A percentile compares a stretch with the other conserved stretches of the same genome.
phyloP scores from a whole-genome alignment of 805 yeast genomes.

The Metschnikowia bowlesiae region DNA sequence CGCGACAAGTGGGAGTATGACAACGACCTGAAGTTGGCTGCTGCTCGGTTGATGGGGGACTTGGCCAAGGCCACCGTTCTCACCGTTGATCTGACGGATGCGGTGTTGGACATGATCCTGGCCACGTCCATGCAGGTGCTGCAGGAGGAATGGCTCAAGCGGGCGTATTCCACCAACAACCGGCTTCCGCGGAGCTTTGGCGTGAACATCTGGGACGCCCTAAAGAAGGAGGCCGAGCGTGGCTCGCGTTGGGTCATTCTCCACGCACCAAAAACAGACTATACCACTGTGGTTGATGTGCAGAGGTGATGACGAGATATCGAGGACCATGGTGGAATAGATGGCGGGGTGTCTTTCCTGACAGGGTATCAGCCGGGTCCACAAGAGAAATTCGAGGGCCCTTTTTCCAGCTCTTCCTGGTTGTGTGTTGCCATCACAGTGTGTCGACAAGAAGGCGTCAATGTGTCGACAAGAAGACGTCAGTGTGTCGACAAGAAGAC shows the following conservation, averaged over 20 bases:
- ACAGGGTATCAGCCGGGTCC: no score
- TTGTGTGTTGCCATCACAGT: no score
- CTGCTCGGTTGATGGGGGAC: conserved; percentile 48
- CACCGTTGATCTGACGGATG: conserved; percentile 77
- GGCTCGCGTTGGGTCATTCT: conserved; percentile 74
- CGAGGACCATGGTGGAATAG: not conserved
- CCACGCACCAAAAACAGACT: conserved; percentile 73
- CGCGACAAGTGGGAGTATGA: conserved; percentile 75
- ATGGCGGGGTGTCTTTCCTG: no score
- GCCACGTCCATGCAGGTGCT: conserved; percentile 69
- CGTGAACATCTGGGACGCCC: conserved; percentile 62
- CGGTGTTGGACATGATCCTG: conserved; percentile 77
- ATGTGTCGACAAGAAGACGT: no score
- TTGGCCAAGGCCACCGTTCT: conserved; percentile 68
- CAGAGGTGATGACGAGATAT: conserved; percentile 11
- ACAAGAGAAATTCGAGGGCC: no score
- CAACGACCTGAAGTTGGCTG: conserved; percentile 63
- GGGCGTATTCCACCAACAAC: conserved; percentile 72
- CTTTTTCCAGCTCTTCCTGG: no score
- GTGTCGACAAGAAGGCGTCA: no score
- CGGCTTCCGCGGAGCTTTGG: conserved; percentile 81
- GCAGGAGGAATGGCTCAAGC: conserved; percentile 73
- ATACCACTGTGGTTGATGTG: conserved; percentile 40
- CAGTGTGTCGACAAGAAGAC: no score
- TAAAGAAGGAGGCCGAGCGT: conserved; percentile 66